Base-by-base conservation (phyloP, 352 stramenopile species). In the Phytophthora brassicae region DNA sequence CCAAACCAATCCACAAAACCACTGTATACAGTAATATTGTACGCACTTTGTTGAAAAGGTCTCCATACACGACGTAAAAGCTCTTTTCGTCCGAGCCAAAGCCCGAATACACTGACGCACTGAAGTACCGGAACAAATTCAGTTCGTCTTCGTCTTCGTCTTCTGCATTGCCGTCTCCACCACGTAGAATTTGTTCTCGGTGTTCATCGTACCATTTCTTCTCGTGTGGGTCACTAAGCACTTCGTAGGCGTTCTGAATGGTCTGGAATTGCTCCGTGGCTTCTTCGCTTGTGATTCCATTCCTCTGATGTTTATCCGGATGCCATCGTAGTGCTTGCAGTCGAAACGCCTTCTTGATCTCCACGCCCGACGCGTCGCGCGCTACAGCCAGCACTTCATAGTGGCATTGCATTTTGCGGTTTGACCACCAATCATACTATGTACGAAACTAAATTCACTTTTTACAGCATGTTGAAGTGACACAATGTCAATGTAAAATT, bases 131-230 rank as follows among this genome's bases (percentile, higher is more conserved):
- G 67, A 90, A 92, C 35, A 95, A 52, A 26, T 95, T 84, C 24
- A 93, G 55, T 5, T 81, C 79, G 43, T 88, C 73, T 38, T 77
- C 71, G 7, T 61, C 62, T 24, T 48, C 62, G 11, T 56, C 72
- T 3, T 74, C 74, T 14, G 64, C 70, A 2, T 66, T 57, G 48
- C 63, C 74, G 36, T 81, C 82, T 50, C 77, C 84, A 20, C 81
- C 77, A n/a, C 84, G 83, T 33, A 94, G 68, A 71, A 95, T 90
- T 64, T 94, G 84, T 38, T 95, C 86, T 42, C 86, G 81, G 54
- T 95, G 86, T 24, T 95, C 83, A 64, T 95, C 86, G 71, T 95
- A 95, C 86, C 86, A 95, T 72, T 93, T 90, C 68, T 84, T 84
- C 64, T 94, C 83, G 51, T 92, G 84, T 42, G 81, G 68, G 65